Base-by-base conservation (phyloP, 371 early-diverging fungal genomes). In the Syncephalastrum sp. region DNA sequence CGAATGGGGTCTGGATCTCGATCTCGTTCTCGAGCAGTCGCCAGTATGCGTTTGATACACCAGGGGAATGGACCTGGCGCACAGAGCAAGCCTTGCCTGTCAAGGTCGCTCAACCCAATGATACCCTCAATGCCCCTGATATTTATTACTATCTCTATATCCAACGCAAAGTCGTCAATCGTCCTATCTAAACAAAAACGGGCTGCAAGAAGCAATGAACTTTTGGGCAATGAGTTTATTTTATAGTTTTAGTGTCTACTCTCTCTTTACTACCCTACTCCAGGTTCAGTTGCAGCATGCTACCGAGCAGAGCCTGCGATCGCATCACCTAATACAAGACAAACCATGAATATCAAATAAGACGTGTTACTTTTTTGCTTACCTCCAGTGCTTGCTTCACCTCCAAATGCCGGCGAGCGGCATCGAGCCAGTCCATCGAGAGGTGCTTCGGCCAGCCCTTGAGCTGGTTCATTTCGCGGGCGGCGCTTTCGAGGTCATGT, bases 381-480 rank as follows among this genome's bases (percentile, higher is more conserved):
- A 89, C 87, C 74, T 91, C 83, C 25, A 95, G 63, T n/a, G 95
- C 94, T 75, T 97, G 97, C 68, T 91, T 85, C 24, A 95, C 82
- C 76, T 94, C 94, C 63, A 98, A 82, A 69, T 91, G 87, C 61
- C 81, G 73, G 52, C 95, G 84, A 5, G 96, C 95, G 49, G 84
- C 82, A 46, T 74, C 71, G 16, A 98, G 73, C 98, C 98, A 98
- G 73, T 94, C 98, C 65, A 77, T 64, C 24, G 96, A 91, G 53
- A 98, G 72, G 60, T 77, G 81, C 75, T 91, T 91, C 7, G 94
- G 88, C 98, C 98, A 98, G 8, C 98, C 97, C 54, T 75, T 83
- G 57, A 98, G 80, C 70, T 93, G 95, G 70, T 97, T 97, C 59
- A 96, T 60, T 69, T 98, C 97, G 56, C 97, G 80, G 17, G 94